Evolutionary conservation across 305 asterid species (phyloP), one percentile per base, ranked within the genome.

Genomic region (Fraxinus angustifolia): DNA sequence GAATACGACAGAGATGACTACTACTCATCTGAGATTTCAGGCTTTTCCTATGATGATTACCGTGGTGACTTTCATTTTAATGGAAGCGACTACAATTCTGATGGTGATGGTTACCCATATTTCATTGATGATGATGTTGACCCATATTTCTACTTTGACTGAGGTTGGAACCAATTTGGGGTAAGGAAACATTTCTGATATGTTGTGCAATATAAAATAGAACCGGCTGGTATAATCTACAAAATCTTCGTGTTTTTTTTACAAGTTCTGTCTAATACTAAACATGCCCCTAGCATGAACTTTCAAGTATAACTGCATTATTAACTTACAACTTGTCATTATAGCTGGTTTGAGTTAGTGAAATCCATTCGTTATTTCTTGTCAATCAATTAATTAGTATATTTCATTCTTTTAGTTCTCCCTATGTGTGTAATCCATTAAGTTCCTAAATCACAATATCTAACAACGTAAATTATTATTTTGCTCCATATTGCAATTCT

Each of bases 1-100:
- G 67, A 84, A 72, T 76, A 19, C 78, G 82, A 73, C 10, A 81
- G 60, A 6, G 78, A 84, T 12, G 1, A 16, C n/a, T 6, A 48
- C 74, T n/a, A 19, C 30, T 74, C 84, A 4, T 78, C 80, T 30
- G 83, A 79, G 28, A 12, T 12, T 45, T 82, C 88, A 21, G 88
- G 80, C 81, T 12, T 53, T 26, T 79, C 40, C 73, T 36, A 73
- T 16, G 87, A 71, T 1, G 70, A 79, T 31, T 83, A 78, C 60
- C 77, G 58, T 35, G 17, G 8, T 28, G 36, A 67, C 73, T 28
- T 67, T 19, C 73, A 23, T 67, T 10, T 28, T 23, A 23, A 23
- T 10, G 73, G 36, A 23, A 23, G 34, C 3, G 73, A 67, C 8
- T 67, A 28, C 73, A 11, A 26, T 67, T 26, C 35, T 23, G 73